phyloP scores from a whole-genome alignment of 1,284 basidiomycete genomes.

The Anthracocystis setariae region DNA sequence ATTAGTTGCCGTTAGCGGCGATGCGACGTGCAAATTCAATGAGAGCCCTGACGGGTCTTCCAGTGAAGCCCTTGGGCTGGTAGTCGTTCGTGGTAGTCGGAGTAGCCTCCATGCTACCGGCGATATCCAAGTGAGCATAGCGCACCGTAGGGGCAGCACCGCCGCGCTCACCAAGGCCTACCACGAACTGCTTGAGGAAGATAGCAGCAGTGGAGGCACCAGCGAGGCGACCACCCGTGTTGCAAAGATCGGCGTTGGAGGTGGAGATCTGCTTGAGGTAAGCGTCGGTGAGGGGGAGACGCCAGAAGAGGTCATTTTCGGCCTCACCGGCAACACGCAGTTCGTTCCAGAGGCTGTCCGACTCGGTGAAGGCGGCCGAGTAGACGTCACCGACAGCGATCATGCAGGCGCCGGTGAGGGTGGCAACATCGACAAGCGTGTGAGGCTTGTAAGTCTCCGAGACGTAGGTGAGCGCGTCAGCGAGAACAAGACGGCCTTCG shows the following conservation, averaged over 20 bases:
- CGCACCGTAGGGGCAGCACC: slow-evolving; percentile 46
- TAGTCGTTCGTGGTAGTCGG: slow-evolving; percentile 73
- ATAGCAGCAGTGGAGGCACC: slow-evolving; percentile 85
- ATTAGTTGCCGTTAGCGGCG: slow-evolving; percentile 23
- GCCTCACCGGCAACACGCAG: slow-evolving; percentile 81
- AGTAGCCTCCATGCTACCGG: slow-evolving; percentile 75
- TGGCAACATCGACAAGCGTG: slow-evolving; percentile 86
- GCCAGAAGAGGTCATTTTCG: slow-evolving; percentile 69
- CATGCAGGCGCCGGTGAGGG: slow-evolving; percentile 74
- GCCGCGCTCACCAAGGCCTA: slow-evolving; percentile 62
- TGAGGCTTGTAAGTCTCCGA: slow-evolving; percentile 81
- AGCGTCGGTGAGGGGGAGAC: slow-evolving; percentile 76
- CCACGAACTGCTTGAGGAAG: slow-evolving; percentile 80
- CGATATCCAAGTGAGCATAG: slow-evolving; percentile 75
- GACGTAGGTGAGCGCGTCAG: slow-evolving; percentile 86
- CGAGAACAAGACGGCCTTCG: slow-evolving; percentile 79
- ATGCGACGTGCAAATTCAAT: slow-evolving; percentile 66
- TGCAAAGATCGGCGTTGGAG: slow-evolving; percentile 84
- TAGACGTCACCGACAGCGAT: slow-evolving; percentile 75
- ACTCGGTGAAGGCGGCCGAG: slow-evolving; percentile 80
- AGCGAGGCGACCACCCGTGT: slow-evolving; percentile 77
- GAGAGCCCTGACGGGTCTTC: slow-evolving; percentile 77
- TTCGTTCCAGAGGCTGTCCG: slow-evolving; percentile 73
- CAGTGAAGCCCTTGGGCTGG: slow-evolving; percentile 81
- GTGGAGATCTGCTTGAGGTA: slow-evolving; percentile 80